A percentile compares a stretch with the other conserved stretches of the same genome.
These are phyloP conservation scores for Taiwanofungus camphoratus DNA, from an alignment of 1,284 basidiomycete genomes.

Conservation along the genomic window DNA sequence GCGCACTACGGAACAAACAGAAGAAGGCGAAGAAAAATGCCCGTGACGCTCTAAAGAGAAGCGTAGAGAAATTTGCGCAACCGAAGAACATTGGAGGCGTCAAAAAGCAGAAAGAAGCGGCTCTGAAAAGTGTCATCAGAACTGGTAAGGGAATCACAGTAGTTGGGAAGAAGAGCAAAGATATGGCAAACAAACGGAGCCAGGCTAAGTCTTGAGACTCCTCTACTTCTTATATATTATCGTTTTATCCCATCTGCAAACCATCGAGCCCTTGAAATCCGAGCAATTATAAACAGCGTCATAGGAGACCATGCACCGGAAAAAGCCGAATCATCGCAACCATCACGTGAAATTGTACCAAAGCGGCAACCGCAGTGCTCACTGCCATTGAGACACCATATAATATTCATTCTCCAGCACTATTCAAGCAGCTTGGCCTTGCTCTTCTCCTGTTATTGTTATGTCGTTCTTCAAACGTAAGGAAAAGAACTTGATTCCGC, in stretches of 20 bases:
- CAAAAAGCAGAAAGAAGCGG: constrained; percentile 80
- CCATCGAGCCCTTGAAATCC: too few species aligned
- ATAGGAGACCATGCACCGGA: too few species aligned
- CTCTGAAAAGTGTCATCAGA: constrained; percentile 76
- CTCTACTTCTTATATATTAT: too few species aligned
- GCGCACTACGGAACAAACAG: constrained; percentile 62
- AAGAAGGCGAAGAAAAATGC: constrained; percentile 73
- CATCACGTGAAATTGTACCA: too few species aligned
- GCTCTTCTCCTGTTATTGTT: constrained; percentile 7
- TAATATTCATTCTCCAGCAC: too few species aligned
- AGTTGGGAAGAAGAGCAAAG: constrained; percentile 65
- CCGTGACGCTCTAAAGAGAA: constrained; percentile 64
- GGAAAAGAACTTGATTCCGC: constrained; percentile 67
- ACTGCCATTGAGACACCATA: too few species aligned
- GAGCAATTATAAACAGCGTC: too few species aligned
- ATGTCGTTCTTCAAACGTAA: constrained; percentile 81
- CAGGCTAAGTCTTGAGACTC: too few species aligned
- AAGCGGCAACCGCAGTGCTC: too few species aligned
- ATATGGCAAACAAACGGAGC: constrained; percentile 28
- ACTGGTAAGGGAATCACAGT: constrained; percentile 83
- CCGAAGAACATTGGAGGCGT: constrained; percentile 40
- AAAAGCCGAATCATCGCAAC: too few species aligned
- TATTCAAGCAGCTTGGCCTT: neutral
- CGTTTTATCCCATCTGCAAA: too few species aligned
- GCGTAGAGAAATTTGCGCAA: constrained; percentile 61